Base-by-base conservation (phyloP, 805 yeast species). In the Saccharomycopsis sp. region DNA sequence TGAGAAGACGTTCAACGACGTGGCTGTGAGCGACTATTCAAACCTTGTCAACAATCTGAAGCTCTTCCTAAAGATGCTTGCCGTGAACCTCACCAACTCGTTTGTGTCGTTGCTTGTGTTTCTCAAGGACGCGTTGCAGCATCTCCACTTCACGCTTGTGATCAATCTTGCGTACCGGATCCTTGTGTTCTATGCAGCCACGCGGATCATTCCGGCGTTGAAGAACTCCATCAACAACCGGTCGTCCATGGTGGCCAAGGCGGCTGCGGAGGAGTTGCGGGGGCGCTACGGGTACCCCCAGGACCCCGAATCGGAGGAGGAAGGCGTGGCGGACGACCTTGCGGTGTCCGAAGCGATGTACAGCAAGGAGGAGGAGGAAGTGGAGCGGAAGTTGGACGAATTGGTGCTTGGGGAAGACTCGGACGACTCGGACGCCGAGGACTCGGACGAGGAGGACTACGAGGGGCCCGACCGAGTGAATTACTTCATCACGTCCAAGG, bases 131-230 rank as follows among this genome's bases (percentile, higher is more conserved):
- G 83, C 85, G 0, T 69, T 74, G 47, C 75, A 79, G 34, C 87
- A 91, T 34, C 74, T 91, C 56, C 86, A 96, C 0, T 82, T 96
- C 7, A 88, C 96, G 4, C 84, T 94, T 23, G 73, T 89, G 24
- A 77, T 91, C 24, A 91, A 91, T 64, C 74, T 94, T 65, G 89
- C 91, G 1, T 92, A 89, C 67, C 79, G 99, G 65, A 83, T 92
- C 20, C 79, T 88, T 2, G 96, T 91, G 9, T 90, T 92, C 66
- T 84, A 84, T 68, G 90, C 97, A 1, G 97, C 98, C 1, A 89
- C 97, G 15, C 86, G 96, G 67, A 91, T 94, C 61, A 89, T 94
- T 20, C 99, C 99, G 1, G 83, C 85, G 9, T 72, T 88, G 23
- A 55, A 60, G 20, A 37, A 40, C 37, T 55, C 58, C 2, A 50